Base-by-base conservation (phyloP, 1,284 basidiomycete genomes). In the Pterula multifida region DNA sequence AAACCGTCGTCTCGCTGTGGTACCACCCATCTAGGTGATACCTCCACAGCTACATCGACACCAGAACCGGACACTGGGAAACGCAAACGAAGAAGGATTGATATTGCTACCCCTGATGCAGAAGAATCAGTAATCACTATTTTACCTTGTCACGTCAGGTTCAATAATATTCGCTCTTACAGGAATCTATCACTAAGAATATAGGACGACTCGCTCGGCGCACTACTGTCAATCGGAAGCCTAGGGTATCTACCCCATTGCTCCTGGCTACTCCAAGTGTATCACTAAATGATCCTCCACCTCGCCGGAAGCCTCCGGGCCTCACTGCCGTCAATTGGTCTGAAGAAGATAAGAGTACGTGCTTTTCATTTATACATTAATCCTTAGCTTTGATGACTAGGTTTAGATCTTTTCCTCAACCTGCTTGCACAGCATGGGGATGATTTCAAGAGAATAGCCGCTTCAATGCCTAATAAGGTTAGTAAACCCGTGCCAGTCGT, bases 381-480 rank as follows among this genome's bases (percentile, higher is more conserved):
- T 52, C 50, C 45, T 58, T 47, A 28, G 50, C 47, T 53, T 42
- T 6, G 49, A 49, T 53, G 58, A 51, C 61, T 53, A 60, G 55
- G 48, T 50, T 56, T 53, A 82, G 79, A 63, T 42, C 58, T 72
- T 26, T 87, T 92, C 62, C 61, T 85, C 50, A 67, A 73, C 26
- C 71, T 90, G 26, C 69, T 91, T 13, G 67, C 70, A 13, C 70
- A 80, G 54, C 73, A 89, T 61, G 88, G 88, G 36, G 78, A 80
- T 55, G 78, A 91, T 58, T 87, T 86, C 64, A 78, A 81, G 55
- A 72, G 77, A 15, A 85, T 93, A 46, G 79, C 89, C 1, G 73
- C 80, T 2, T 75, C 76, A 3, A 75, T 93, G 67, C 78, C 79
- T 4, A 81, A 79, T 60, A 92, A 92, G 71, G 78, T 78, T 45